Evolutionary conservation across 371 early-diverging fungal genomes (phyloP), one percentile per base, ranked within the genome.

Genomic region (Parasitella parasitica): DNA sequence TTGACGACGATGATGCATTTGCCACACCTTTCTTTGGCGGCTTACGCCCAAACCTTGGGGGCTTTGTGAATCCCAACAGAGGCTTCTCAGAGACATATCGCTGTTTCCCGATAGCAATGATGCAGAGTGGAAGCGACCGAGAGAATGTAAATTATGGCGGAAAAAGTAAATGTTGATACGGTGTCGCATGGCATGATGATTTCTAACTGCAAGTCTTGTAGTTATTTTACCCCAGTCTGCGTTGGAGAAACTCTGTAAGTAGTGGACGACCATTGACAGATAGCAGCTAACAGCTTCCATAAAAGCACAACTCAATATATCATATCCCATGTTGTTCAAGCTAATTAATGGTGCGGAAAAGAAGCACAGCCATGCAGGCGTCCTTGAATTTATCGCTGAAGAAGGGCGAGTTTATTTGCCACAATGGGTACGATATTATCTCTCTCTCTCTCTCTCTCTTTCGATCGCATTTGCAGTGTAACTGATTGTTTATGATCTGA

Each of bases 311-410:
- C 84, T 95, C 26, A 88, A 96, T 68, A 93, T 96, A 57, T 89
- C 87, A 11, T 96, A 94, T 68, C 99, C 99, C 11, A 92, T 97
- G 94, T 74, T 94, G 26, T 97, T 98, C 71, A 83, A 86, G 60
- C 75, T 98, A 35, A 74, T 72, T 26, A 92, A 85, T 72, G 82
- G 73, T 51, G 66, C 66, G 16, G 75, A 70, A 13, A 70, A 77
- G 39, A 75, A 69, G 50, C 75, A 83, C 46, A 94, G 99, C 11
- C 94, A 99, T 72, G 96, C 96, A 24, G 98, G 99, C 69, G 99
- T 99, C 2, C 87, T 99, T 6, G 99, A 99, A 77, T 99, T 99
- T 72, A 96, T 93, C 32, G 98, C 97, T 22, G 96, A 97, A 68
- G 97, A 97, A 78, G 99, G 97, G 20, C 83, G 94, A 27, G 92